Base-by-base conservation (phyloP, 192 early-diverging fungal genomes). In the Coemansia reversa region DNA sequence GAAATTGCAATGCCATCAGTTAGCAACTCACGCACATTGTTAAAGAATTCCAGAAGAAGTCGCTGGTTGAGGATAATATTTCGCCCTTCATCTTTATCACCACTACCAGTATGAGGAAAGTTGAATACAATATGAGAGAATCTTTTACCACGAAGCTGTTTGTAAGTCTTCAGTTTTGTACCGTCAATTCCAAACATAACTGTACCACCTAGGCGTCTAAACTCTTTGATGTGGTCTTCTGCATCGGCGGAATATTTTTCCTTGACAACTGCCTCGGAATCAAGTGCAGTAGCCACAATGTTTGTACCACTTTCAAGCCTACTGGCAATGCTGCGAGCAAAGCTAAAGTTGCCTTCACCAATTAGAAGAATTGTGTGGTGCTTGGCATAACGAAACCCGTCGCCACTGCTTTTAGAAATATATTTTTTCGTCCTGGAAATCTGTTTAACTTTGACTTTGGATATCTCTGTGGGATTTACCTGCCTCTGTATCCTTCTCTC, bases 261-360 rank as follows among this genome's bases (percentile, higher is more conserved):
- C 18, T 59, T 60, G 20, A 92, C 76, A 2, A 82, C 79, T n/a
- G 84, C 65, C 51, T 89, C 81, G 2, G 81, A 83, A 65, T 98
- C 96, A 33, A 84, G 89, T 12, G 87, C 84, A 0, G 94, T 97
- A 2, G 94, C 94, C 16, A 81, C 79, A 7, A 94, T 76, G 25
- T 76, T 80, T n/a, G 84, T 70, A 12, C 83, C 84, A 7, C 83
- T 76, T 18, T 85, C 76, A 22, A 88, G 75, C 2, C 89, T 56
- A 35, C 84, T 79, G 9, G 84, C 84, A 11, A 97, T 58, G 19
- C 88, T 84, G 51, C 83, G 84, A 1, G 96, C 88, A 74, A 96
- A 98, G 55, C 90, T 91, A 67, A 98, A 97, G 78, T 97, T 98
- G n/a, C 94, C 93, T 79, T 95, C 93, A 47, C 93, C 93, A 4